Evolutionary conservation across 176 grass and related monocot species (phyloP).

Genomic region (Eragrostis curvula): DNA sequence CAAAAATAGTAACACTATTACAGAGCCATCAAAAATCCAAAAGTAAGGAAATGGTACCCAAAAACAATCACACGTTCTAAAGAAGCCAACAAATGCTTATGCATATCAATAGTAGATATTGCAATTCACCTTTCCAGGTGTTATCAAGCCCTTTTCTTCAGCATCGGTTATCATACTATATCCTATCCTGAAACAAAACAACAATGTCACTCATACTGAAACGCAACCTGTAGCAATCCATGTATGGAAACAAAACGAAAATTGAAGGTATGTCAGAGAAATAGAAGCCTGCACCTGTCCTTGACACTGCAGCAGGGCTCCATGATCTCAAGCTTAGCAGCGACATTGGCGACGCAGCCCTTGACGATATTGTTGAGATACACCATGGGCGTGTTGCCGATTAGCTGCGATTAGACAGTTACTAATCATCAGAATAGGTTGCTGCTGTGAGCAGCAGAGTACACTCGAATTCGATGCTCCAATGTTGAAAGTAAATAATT

Average conservation of each 20-base stretch:
- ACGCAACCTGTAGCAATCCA: not conserved
- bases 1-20: not conserved
- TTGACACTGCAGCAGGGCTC: slow-evolving; percentile 98
- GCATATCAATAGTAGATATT: not conserved
- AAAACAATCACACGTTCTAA: not conserved
- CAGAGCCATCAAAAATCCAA: not conserved
- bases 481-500: slow-evolving; percentile 3
- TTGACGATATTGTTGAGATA: slow-evolving; percentile 89
- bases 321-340: slow-evolving; percentile 99
- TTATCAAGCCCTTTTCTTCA: slow-evolving; percentile 78
- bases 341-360: slow-evolving; percentile 77
- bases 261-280: not conserved
- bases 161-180: slow-evolving; percentile 93
- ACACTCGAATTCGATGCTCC: not conserved
- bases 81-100: not conserved
- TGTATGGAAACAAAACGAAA: not conserved
- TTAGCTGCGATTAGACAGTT: slow-evolving; percentile 62
- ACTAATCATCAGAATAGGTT: slow-evolving; percentile 3
- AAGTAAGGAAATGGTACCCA: not conserved
- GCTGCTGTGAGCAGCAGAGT: not conserved
- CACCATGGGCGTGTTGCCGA: slow-evolving; percentile 97
- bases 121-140: slow-evolving; percentile 76
- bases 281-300: slow-evolving; percentile 60
- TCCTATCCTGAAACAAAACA: slow-evolving; percentile 81
- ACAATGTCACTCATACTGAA: not conserved